A percentile compares a stretch with the other conserved stretches of the same genome.
Evolutionary conservation across 2,329 filamentous ascomycete genomes (phyloP).

Genomic region (Knoxdaviesia capensis): DNA sequence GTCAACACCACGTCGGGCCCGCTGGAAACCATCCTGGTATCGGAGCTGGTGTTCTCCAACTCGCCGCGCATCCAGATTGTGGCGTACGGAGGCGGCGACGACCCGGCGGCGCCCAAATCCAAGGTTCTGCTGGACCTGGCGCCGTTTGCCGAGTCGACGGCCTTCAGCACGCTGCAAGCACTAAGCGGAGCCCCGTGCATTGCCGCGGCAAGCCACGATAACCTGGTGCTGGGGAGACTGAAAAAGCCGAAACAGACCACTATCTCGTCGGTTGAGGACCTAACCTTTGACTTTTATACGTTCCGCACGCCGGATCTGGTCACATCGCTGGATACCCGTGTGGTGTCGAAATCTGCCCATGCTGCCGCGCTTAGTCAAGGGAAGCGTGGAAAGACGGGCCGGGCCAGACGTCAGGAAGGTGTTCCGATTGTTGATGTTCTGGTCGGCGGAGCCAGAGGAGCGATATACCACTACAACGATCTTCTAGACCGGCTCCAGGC

Average conservation of each 20-base stretch:
- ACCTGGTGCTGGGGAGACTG: too few species aligned
- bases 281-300: slow-evolving; percentile 34
- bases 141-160: slow-evolving; percentile 6
- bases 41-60: slow-evolving; percentile 11
- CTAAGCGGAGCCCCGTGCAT: too few species aligned
- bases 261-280: background rate
- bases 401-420: slow-evolving; percentile 1
- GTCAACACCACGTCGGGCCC: slow-evolving; percentile 14
- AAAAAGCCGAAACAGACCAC: too few species aligned
- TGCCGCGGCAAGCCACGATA: too few species aligned
- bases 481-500: slow-evolving; percentile 37
- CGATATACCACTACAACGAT: slow-evolving; percentile 67
- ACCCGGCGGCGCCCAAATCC: slow-evolving; percentile 18
- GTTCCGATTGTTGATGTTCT: slow-evolving; percentile 44
- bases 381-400: slow-evolving; percentile 8
- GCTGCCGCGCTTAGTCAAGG: background rate
- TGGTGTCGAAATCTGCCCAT: too few species aligned
- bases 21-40: slow-evolving; percentile 25
- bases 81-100: too few species aligned
- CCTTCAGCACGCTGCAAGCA: background rate
- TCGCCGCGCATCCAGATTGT: too few species aligned
- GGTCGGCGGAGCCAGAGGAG: slow-evolving; percentile 56
- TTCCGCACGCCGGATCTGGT: slow-evolving; percentile 43
- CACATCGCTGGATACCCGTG: slow-evolving; percentile 35
- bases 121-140: slow-evolving; percentile 14